These are phyloP conservation scores for Skeletonema grethae DNA, from an alignment of 108 stramenopile genomes.

Conservation along the genomic window DNA sequence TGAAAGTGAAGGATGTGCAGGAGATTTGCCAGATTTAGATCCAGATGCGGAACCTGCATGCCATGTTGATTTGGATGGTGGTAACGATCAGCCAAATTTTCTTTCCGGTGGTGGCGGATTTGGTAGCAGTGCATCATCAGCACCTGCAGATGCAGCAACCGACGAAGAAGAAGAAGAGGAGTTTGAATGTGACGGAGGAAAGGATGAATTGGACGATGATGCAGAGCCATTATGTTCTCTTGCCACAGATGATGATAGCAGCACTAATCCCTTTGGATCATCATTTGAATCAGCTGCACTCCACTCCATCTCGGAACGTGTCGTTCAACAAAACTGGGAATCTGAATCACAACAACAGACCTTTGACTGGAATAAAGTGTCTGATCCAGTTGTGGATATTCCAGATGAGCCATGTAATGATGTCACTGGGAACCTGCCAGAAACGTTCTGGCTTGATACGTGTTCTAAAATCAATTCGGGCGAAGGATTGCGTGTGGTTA, in stretches of 20 bases:
- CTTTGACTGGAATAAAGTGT: constrained; percentile 73
- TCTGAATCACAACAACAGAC: constrained; percentile 69
- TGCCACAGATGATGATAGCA: constrained; percentile 38
- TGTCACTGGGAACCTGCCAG: constrained; percentile 58
- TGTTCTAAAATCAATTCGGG: constrained; percentile 70
- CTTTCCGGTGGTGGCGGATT: background rate
- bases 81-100: constrained; percentile 24
- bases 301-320: constrained; percentile 36
- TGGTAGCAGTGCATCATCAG: constrained; percentile 10
- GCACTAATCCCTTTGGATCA: constrained; percentile 23
- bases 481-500: constrained; percentile 73
- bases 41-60: constrained; percentile 54
- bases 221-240: constrained; percentile 74
- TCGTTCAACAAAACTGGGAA: constrained; percentile 46
- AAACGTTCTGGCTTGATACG: constrained; percentile 89
- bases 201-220: constrained; percentile 74
- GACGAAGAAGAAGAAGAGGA: constrained; percentile 56
- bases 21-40: constrained; percentile 52
- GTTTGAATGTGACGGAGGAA: constrained; percentile 71
- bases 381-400: constrained; percentile 60
- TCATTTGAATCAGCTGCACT: constrained; percentile 59
- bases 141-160: constrained; percentile 1
- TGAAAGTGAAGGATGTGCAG: constrained; percentile 38
- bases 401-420: constrained; percentile 55
- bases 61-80: constrained; percentile 41